Evolutionary conservation across 345 rosid genomes (phyloP).

Genomic region (Sisymbrium altissimum): DNA sequence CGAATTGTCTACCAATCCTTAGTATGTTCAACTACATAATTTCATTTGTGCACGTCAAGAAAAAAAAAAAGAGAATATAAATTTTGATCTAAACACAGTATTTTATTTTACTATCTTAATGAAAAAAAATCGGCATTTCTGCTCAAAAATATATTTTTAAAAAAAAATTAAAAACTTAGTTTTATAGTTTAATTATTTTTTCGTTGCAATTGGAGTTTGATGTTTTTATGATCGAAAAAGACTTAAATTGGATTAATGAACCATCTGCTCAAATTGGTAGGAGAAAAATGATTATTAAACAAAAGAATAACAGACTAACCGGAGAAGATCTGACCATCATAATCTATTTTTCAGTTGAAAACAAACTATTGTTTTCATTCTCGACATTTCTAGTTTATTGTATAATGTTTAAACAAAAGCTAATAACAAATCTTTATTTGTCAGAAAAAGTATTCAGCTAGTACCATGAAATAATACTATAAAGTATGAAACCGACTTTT

Average conservation of each 20-base stretch:
- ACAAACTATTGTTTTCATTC: not conserved
- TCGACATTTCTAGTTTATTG: no score
- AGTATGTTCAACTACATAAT: slow-evolving; percentile 56
- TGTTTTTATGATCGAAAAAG: not conserved
- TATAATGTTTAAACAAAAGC: no score
- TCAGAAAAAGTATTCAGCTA: not conserved
- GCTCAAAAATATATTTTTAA: no score
- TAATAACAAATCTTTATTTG: no score
- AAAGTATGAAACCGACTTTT: not conserved
- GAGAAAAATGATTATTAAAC: not conserved
- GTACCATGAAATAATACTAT: not conserved
- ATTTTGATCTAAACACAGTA: not conserved
- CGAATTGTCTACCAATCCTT: slow-evolving; percentile 54
- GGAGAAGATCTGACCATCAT: not conserved
- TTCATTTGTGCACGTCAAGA: not conserved
- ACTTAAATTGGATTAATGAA: not conserved
- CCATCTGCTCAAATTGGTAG: not conserved
- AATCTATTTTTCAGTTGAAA: not conserved
- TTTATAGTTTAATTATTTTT: not conserved
- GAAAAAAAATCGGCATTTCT: not conserved
- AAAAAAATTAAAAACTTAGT: not conserved
- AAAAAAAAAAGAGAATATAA: not conserved
- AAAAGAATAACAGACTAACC: not conserved
- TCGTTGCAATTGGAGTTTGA: not conserved
- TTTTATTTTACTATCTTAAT: not conserved